A percentile compares a stretch with the other conserved stretches of the same genome.
These are phyloP conservation scores for Pseudotsuga menziesii DNA, from an alignment of 75 land plant genomes.

Conservation along the genomic window DNA sequence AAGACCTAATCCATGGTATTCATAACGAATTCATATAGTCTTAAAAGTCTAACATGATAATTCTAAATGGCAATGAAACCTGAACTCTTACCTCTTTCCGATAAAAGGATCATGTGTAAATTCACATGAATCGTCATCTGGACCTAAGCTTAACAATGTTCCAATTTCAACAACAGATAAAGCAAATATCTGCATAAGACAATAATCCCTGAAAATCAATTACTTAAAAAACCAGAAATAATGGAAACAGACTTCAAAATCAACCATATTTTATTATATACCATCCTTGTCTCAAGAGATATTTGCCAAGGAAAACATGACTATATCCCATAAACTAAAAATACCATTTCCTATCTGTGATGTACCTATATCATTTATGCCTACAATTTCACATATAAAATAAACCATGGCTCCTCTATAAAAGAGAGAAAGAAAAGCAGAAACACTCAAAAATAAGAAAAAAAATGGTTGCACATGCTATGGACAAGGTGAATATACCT, in stretches of 20 bases:
- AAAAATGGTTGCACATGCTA: neutral
- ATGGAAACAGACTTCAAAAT: neutral
- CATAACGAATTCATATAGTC: neutral
- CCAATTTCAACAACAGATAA: constrained; percentile 72
- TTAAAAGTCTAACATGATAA: neutral
- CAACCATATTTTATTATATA: neutral
- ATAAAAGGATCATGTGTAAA: constrained; percentile 78
- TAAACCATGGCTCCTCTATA: neutral
- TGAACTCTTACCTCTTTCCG: constrained; percentile 38
- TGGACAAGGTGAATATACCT: constrained; percentile 29
- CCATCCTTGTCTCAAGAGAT: neutral
- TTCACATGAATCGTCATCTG: constrained; percentile 55
- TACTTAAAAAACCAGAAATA: neutral
- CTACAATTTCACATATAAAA: neutral
- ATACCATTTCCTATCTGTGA: neutral
- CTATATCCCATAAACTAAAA: neutral
- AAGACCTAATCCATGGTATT: neutral
- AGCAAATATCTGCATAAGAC: constrained; percentile 45
- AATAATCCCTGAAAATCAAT: constrained; percentile 2
- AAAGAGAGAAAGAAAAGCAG: neutral
- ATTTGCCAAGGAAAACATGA: neutral
- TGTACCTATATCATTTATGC: neutral
- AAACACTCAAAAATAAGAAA: neutral
- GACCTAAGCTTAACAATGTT: constrained; percentile 44
- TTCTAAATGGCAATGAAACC: neutral